Evolutionary conservation across 306 rosid species (phyloP).

Genomic region (Dalbergia cochinchinensis): DNA sequence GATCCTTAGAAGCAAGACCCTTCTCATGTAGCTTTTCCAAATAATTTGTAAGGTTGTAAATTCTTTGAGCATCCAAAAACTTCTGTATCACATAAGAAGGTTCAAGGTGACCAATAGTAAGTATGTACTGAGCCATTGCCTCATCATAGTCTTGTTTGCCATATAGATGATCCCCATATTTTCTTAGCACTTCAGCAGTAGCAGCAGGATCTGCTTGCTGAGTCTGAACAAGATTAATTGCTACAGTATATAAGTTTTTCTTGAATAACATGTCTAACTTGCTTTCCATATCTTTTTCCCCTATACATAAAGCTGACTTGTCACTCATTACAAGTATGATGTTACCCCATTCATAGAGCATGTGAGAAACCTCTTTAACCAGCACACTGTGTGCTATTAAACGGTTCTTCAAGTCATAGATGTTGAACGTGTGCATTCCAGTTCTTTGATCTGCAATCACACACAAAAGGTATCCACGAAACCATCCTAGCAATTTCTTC

Average conservation of each 20-base stretch:
- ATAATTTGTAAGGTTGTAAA: constrained; percentile 94
- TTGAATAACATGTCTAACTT: constrained; percentile 96
- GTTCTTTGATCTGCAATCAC: constrained; percentile 94
- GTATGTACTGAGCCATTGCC: constrained; percentile 94
- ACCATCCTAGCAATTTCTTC: constrained; percentile 94
- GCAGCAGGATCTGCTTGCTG: constrained; percentile 99
- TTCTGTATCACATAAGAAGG: constrained; percentile 98
- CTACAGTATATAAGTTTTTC: constrained; percentile 92
- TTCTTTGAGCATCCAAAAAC: constrained; percentile 98
- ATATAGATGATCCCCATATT: constrained; percentile 94
- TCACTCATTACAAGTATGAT: constrained; percentile 88
- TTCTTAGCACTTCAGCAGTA: constrained; percentile 95
- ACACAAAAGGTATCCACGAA: constrained; percentile 95
- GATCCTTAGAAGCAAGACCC: constrained; percentile 98
- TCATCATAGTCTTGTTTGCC: constrained; percentile 98
- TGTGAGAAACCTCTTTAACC: constrained; percentile 89
- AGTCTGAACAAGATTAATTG: constrained; percentile 95
- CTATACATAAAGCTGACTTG: constrained; percentile 87
- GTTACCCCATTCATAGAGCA: constrained; percentile 99
- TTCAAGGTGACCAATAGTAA: constrained; percentile 97
- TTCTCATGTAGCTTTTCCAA: constrained; percentile 96
- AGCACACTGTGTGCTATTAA: constrained; percentile 86
- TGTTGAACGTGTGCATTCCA: constrained; percentile 79
- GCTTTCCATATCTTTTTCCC: constrained; percentile 99
- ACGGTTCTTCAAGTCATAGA: constrained; percentile 92